phyloP scores from a whole-genome alignment of 208 protist genomes.

The Leishmania tarentolae region DNA sequence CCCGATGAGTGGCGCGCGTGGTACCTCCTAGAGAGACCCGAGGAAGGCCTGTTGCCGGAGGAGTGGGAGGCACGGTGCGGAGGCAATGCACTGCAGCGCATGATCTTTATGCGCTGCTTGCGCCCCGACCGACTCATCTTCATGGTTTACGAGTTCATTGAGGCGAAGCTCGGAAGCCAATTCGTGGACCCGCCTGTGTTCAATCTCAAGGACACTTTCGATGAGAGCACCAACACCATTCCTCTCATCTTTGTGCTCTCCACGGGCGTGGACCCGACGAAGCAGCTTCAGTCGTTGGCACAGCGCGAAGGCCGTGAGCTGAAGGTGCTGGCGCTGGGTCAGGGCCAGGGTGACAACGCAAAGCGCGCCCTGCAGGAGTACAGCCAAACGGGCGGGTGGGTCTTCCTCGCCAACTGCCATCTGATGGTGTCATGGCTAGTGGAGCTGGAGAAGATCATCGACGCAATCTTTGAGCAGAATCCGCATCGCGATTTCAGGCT shows the following conservation, averaged over 20 bases:
- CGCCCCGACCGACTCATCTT: slow-evolving; percentile 97
- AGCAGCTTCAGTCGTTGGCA: slow-evolving; percentile 92
- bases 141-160: slow-evolving; percentile 97
- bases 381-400: slow-evolving; percentile 95
- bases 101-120: slow-evolving; percentile 98
- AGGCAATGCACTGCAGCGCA: slow-evolving; percentile 94
- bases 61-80: slow-evolving; percentile 93
- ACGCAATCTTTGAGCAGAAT: slow-evolving; percentile 85
- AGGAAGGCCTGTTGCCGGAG: slow-evolving; percentile 94
- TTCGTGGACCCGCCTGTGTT: slow-evolving; percentile 97
- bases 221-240: slow-evolving; percentile 90
- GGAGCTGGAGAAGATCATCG: slow-evolving; percentile 97
- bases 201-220: slow-evolving; percentile 95
- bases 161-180: slow-evolving; percentile 91
- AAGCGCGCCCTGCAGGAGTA: slow-evolving; percentile 93
- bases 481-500: slow-evolving; percentile 97
- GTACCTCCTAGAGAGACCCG: slow-evolving; percentile 94
- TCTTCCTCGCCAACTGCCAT: slow-evolving; percentile 99
- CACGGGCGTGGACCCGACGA: slow-evolving; percentile 97
- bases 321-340: slow-evolving; percentile 95
- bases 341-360: slow-evolving; percentile 97
- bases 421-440: slow-evolving; percentile 97
- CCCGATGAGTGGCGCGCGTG: slow-evolving; percentile 95
- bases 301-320: slow-evolving; percentile 82
- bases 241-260: slow-evolving; percentile 99